A percentile compares a stretch with the other conserved stretches of the same genome.
Evolutionary conservation across 2,329 filamentous ascomycete species (phyloP).

Genomic region (Arthrinium phaeospermum): DNA sequence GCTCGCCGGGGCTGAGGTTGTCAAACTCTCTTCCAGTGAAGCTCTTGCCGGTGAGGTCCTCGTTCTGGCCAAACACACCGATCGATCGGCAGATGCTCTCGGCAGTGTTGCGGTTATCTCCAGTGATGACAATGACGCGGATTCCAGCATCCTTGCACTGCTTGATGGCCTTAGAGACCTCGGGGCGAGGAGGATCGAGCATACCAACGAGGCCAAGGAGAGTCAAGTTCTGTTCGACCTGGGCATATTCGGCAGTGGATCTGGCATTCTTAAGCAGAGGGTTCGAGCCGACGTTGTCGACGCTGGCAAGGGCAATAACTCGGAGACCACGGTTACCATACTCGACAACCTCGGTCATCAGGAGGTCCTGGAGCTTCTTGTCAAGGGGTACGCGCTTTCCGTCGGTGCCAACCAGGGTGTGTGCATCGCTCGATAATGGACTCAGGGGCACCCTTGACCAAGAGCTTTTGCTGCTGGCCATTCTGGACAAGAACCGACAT

Average conservation of each 20-base stretch:
- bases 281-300: slow-evolving; percentile 76
- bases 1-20: slow-evolving; percentile 75
- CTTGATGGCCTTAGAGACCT: slow-evolving; percentile 83
- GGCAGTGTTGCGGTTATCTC: slow-evolving; percentile 96
- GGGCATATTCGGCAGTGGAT: slow-evolving; percentile 80
- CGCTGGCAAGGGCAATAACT: slow-evolving; percentile 88
- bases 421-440: slow-evolving; percentile 93
- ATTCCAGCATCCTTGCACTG: slow-evolving; percentile 95
- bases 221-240: slow-evolving; percentile 93
- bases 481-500: slow-evolving; percentile 93
- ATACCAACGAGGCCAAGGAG: slow-evolving; percentile 93
- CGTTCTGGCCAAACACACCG: slow-evolving; percentile 82
- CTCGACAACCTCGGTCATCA: slow-evolving; percentile 81
- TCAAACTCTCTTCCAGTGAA: slow-evolving; percentile 97
- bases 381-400: slow-evolving; percentile 79
- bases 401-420: slow-evolving; percentile 76
- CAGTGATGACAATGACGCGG: slow-evolving; percentile 96
- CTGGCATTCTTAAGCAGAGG: slow-evolving; percentile 76
- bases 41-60: slow-evolving; percentile 89
- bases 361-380: slow-evolving; percentile 69
- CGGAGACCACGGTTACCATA: slow-evolving; percentile 93
- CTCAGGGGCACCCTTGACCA: slow-evolving; percentile 97
- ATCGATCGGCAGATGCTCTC: slow-evolving; percentile 98
- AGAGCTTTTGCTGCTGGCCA: slow-evolving; percentile 74
- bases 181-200: slow-evolving; percentile 93